Percentiles rank a stretch among this genome's conserved stretches.
Evolutionary conservation across 495 filamentous ascomycete species (phyloP).

Genomic region (Aspergillus nanangensis): DNA sequence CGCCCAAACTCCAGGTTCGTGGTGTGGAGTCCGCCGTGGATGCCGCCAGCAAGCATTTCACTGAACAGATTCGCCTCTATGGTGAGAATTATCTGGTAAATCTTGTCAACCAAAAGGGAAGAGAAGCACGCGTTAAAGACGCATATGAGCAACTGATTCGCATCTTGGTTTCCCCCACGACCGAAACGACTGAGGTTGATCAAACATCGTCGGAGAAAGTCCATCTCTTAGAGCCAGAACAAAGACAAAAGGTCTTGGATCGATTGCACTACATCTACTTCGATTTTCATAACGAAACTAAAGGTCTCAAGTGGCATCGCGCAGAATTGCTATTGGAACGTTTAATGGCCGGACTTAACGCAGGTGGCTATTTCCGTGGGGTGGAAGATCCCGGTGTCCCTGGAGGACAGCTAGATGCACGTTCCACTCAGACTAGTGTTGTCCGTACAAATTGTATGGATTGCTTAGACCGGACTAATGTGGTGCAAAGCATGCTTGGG

Average conservation of each 20-base stretch:
- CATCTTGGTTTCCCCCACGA: conserved; percentile 62
- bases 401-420: conserved; percentile 68
- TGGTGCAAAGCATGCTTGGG: conserved; percentile 92
- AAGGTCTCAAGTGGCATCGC: conserved; percentile 87
- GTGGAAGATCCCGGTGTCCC: conserved; percentile 72
- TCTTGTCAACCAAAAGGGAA: conserved; percentile 89
- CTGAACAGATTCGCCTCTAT: conserved; percentile 86
- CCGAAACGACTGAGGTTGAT: conserved; percentile 56
- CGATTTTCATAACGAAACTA: conserved; percentile 97
- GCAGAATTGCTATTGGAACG: conserved; percentile 81
- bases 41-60: conserved; percentile 80
- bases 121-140: conserved; percentile 79
- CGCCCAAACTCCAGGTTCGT: conserved; percentile 81
- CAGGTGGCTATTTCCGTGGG: conserved; percentile 89
- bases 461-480: conserved; percentile 95
- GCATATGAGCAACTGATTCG: conserved; percentile 88
- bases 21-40: conserved; percentile 75
- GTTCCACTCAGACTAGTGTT: conserved; percentile 75
- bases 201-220: conserved; percentile 70
- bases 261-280: conserved; percentile 94
- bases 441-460: conserved; percentile 99
- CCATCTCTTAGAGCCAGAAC: conserved; percentile 63
- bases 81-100: conserved; percentile 97
- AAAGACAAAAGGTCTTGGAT: conserved; percentile 62
- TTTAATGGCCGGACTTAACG: conserved; percentile 62